phyloP scores from a whole-genome alignment of 176 grass and related monocot genomes.

The Carex littledalei region DNA sequence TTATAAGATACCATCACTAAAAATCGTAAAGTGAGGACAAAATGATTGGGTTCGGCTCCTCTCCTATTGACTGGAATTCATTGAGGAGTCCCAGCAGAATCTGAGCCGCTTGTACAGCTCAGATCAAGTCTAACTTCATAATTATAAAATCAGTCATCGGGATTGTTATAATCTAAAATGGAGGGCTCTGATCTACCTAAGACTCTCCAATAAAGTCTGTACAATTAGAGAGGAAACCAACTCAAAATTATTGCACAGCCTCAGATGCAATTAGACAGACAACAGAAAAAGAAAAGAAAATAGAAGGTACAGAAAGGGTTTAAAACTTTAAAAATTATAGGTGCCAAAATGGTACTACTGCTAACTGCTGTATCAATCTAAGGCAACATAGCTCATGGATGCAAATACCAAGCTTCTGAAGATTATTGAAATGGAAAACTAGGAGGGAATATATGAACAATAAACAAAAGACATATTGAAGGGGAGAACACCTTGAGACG shows the following conservation, averaged over 20 bases:
- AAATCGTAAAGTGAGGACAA: background rate
- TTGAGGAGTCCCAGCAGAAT: background rate
- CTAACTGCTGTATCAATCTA: background rate
- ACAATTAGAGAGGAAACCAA: background rate
- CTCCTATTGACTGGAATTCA: background rate
- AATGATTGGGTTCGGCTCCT: background rate
- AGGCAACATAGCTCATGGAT: background rate
- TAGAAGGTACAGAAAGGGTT: background rate
- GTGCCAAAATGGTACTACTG: background rate
- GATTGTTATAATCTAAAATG: background rate
- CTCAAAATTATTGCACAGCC: background rate
- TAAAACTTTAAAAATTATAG: background rate
- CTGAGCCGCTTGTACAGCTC: background rate
- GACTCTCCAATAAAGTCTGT: background rate
- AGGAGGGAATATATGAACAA: background rate
- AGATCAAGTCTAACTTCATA: background rate
- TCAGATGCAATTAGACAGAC: background rate
- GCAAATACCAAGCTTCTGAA: background rate
- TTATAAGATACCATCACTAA: background rate
- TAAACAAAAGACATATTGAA: background rate
- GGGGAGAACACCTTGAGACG: conserved; percentile 54
- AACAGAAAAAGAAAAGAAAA: background rate
- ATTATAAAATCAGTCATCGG: background rate
- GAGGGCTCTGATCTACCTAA: background rate
- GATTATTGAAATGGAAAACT: background rate